Conservation (phyloP, 768 basidiomycete species). For the Naganishia onofrii region DNA sequence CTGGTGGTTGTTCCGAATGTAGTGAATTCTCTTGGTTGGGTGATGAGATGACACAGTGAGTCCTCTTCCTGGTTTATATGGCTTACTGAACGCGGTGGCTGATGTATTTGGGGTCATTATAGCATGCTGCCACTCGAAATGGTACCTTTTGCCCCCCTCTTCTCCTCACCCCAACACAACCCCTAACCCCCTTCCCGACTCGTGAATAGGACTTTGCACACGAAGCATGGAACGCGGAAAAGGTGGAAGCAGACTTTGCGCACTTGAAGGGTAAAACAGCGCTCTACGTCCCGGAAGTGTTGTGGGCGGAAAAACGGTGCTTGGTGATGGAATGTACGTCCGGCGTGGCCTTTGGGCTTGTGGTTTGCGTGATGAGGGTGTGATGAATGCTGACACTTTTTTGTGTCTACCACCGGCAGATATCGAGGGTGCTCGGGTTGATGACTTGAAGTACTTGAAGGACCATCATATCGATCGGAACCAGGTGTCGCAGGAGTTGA, state of each 20-base stretch:
- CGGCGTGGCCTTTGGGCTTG: neutral
- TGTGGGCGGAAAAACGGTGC: conserved; percentile 76
- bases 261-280: conserved; percentile 63
- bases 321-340: conserved; percentile 81
- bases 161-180: neutral
- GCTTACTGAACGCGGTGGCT: neutral
- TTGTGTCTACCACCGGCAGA: conserved; percentile 31
- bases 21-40: conserved; percentile 83
- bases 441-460: conserved; percentile 79
- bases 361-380: neutral
- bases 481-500: conserved; percentile 83
- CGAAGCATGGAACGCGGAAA: conserved; percentile 81
- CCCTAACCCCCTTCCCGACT: conserved; percentile 61
- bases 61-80: neutral
- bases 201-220: conserved; percentile 77
- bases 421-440: conserved; percentile 74
- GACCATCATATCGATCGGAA: conserved; percentile 84
- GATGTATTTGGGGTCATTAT: neutral
- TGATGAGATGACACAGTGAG: conserved; percentile 76
- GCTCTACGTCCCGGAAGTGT: conserved; percentile 76
- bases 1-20: neutral
- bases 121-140: conserved; percentile 34
- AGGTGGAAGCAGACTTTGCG: conserved; percentile 68
- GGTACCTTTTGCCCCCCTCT: neutral
- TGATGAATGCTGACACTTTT: neutral